Evolutionary conservation across 176 grass and related monocot species (phyloP), one percentile per base, ranked within the genome.

Genomic region (Echinochloa phyllopogon): DNA sequence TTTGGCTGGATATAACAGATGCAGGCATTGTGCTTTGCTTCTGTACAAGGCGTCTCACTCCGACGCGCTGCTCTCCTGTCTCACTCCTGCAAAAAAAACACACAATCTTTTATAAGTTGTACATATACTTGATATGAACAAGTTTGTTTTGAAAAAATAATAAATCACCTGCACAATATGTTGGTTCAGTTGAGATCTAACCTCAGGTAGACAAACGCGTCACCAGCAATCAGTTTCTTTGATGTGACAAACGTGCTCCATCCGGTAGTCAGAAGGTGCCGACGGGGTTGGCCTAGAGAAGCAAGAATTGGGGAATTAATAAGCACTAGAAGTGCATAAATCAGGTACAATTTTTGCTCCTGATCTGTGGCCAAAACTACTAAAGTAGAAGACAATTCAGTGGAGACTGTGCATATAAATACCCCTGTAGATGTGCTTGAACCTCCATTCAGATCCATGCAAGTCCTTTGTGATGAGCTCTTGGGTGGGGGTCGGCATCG

Each of bases 361-460:
- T 23, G 57, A 24, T 24, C n/a, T 11, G 57, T 58, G 21, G 20
- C 55, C 55, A n/a, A 33, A 33, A 33, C 29, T 33, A 33, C 29
- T 33, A 33, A 1, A 33, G 29, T 33, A 74, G 6, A 76, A 44
- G 38, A 78, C 18, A 41, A 50, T 82, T 78, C 73, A 82, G 65
- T 21, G 63, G 47, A 65, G 29, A 61, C 25, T 55, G 60, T 86
- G 42, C 67, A 72, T 91, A 33, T 33, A 33, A 1, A 2, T 33
- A 99, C 96, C 96, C 64, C 96, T 91, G 75, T 92, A 99, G 76
- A 99, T 96, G 88, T 99, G 96, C 37, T 94, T 94, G 83, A 99
- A 99, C 60, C 91, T 92, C 96, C 96, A 99, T 70, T 99, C 96
- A 37, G 88, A 85, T 38, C 91, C 69, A 87, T 99, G 93, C 20